Percentiles rank a stretch among this genome's conserved stretches.
Evolutionary conservation across 495 filamentous ascomycete genomes (phyloP).

Genomic region (Podospora pseudocomata): DNA sequence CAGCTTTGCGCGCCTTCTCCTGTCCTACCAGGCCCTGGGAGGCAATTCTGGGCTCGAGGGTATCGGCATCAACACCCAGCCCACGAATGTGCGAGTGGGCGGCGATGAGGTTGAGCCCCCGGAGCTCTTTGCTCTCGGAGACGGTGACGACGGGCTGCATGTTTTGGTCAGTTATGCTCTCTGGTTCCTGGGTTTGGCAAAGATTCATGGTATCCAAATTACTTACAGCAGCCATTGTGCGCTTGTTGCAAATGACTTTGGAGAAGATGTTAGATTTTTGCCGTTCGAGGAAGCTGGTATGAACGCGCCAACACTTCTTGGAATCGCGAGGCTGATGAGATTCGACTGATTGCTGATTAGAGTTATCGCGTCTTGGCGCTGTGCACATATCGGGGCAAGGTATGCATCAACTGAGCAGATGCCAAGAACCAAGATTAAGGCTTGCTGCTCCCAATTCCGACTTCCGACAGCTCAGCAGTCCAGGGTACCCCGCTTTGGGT

Average conservation of each 20-base stretch:
- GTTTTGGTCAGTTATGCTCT: conserved; percentile 3
- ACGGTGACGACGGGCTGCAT: conserved; percentile 83
- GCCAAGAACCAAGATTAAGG: no score
- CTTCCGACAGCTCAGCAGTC: no score
- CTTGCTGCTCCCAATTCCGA: no score
- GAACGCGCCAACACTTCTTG: neutral
- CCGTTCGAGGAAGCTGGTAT: conserved; percentile 2
- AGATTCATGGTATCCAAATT: neutral
- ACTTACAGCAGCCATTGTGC: conserved; percentile 40
- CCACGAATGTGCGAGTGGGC: conserved; percentile 98
- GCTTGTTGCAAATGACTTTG: conserved; percentile 10
- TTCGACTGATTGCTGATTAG: neutral
- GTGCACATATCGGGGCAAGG: neutral
- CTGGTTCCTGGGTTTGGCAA: neutral
- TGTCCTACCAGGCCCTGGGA: conserved; percentile 98
- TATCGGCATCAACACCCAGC: conserved; percentile 87
- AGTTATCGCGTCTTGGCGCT: neutral
- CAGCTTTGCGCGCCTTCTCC: conserved; percentile 92
- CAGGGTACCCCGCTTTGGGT: no score
- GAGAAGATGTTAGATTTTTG: neutral
- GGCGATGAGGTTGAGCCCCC: conserved; percentile 92
- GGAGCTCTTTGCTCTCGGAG: conserved; percentile 89
- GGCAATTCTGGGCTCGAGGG: conserved; percentile 76
- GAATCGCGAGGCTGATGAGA: conserved; percentile 18
- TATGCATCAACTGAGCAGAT: no score